Base-by-base conservation (phyloP, 1,284 basidiomycete genomes). In the Malassezia slooffiae region DNA sequence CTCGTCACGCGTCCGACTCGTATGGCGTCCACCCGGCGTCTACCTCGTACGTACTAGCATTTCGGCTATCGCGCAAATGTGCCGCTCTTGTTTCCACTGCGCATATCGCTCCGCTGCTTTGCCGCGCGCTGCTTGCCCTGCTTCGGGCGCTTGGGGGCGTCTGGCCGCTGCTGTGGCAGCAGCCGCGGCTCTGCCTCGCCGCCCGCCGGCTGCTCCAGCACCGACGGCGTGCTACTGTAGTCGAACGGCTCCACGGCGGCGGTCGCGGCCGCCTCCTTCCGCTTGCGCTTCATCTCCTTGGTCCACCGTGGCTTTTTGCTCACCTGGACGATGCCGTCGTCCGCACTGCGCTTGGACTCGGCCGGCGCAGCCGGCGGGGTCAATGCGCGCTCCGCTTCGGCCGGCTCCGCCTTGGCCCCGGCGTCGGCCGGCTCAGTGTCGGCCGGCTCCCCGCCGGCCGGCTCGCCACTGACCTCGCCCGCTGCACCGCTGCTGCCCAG, bases 171-270 rank as follows among this genome's bases (percentile, higher is more conserved):
- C n/a, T n/a, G n/a, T n/a, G n/a, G n/a, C 34, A 47, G 30, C 10
- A 29, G 19, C 34, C 32, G 30, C 2, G 16, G 17, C n/a, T 9
- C 22, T 2, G 33, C 11, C n/a, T 16, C 10, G 13, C 28, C 22
- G 11, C 38, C 34, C 16, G 28, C 24, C 17, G 45, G 21, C 7
- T 7, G 8, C 2, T 42, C 24, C 5, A 48, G 41, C 19, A 48
- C 34, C 5, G 40, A 43, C 8, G 34, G 6, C 12, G 46, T 31
- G 4, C 2, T 17, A 9, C 4, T 26, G 20, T 38, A 48, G 30
- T 48, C 46, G 31, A 48, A 48, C 22, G 36, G 36, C 20, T 19
- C 26, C n/a, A 44, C 21, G n/a, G 23, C 10, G 8, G 41, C 27
- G 11, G 22, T 16, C 11, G 9, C 4, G 20, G 10, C 23, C 27